phyloP scores from a whole-genome alignment of 2,329 filamentous ascomycete species.

The Fragosphaeria purpurea region DNA sequence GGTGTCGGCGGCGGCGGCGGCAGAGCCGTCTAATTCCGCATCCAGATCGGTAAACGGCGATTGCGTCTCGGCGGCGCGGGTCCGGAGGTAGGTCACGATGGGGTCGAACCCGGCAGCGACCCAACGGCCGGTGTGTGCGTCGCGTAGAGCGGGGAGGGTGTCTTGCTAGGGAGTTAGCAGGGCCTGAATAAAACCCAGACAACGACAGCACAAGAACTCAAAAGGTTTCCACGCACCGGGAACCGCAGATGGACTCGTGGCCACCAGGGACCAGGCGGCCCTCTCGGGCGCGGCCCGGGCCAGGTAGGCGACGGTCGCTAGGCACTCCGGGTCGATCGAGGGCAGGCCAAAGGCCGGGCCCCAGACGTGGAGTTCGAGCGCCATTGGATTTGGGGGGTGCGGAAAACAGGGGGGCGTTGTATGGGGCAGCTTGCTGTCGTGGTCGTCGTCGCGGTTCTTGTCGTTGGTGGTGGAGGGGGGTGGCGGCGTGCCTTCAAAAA shows the following conservation, averaged over 20 bases:
- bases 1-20: conserved; percentile 34
- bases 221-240: conserved; percentile 26
- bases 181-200: too few species aligned
- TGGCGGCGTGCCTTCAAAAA: background rate
- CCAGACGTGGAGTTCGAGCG: conserved; percentile 77
- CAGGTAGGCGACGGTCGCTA: conserved; percentile 72
- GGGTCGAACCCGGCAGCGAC: conserved; percentile 49
- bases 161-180: conserved; percentile 25
- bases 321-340: conserved; percentile 84
- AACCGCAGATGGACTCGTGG: conserved; percentile 60
- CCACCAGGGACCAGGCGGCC: conserved; percentile 57
- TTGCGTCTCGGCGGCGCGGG: conserved; percentile 16
- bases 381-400: conserved; percentile 16
- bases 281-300: conserved; percentile 43
- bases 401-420: background rate
- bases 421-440: too few species aligned
- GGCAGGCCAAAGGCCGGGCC: conserved; percentile 80
- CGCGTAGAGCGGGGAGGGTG: conserved; percentile 43
- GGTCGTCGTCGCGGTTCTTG: background rate
- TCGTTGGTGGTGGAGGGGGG: background rate
- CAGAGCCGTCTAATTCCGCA: conserved; percentile 21
- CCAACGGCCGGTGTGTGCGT: conserved; percentile 40
- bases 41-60: conserved; percentile 25
- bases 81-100: conserved; percentile 49
- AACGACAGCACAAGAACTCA: too few species aligned